phyloP scores from a whole-genome alignment of 495 filamentous ascomycete genomes.

The Penicillium nucicola region DNA sequence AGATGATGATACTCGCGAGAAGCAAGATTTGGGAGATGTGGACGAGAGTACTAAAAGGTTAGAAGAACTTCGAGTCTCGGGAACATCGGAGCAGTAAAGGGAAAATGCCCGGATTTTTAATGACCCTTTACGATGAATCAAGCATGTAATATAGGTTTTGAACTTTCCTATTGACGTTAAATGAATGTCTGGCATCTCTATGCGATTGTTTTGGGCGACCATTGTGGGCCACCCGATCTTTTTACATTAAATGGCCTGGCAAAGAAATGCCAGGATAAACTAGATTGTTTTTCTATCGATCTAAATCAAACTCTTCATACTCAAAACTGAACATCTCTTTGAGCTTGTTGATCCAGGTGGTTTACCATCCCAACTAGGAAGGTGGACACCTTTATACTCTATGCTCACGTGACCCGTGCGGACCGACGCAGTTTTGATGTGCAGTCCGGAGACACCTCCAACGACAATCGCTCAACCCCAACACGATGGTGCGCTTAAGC shows the following conservation, averaged over 20 bases:
- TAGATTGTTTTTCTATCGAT: too few relatives aligned
- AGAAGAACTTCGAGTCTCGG: conserved; percentile 34
- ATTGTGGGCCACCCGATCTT: too few relatives aligned
- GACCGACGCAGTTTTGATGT: conserved; percentile 4
- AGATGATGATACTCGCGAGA: conserved; percentile 9
- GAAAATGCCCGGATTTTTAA: conserved; percentile 17
- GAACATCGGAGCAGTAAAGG: conserved; percentile 17
- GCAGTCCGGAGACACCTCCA: neutral
- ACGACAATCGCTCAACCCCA: conserved; percentile 5
- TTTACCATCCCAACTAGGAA: too few relatives aligned
- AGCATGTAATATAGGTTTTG: conserved; percentile 26
- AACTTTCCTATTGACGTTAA: neutral
- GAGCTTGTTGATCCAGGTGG: too few relatives aligned
- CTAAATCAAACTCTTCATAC: too few relatives aligned
- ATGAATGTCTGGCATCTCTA: neutral
- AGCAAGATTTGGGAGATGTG: conserved; percentile 16
- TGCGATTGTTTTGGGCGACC: too few relatives aligned
- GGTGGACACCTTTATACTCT: neutral
- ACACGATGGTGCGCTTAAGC: conserved; percentile 34
- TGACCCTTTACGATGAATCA: conserved; percentile 35
- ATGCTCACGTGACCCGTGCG: neutral
- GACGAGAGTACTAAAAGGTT: conserved; percentile 34
- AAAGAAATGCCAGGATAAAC: too few relatives aligned
- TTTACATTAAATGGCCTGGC: too few relatives aligned
- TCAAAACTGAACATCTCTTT: too few relatives aligned